Evolutionary conservation across 1,139 yeast genomes (phyloP), one percentile per base, ranked within the genome.

Genomic region (Taiozyma sp.): DNA sequence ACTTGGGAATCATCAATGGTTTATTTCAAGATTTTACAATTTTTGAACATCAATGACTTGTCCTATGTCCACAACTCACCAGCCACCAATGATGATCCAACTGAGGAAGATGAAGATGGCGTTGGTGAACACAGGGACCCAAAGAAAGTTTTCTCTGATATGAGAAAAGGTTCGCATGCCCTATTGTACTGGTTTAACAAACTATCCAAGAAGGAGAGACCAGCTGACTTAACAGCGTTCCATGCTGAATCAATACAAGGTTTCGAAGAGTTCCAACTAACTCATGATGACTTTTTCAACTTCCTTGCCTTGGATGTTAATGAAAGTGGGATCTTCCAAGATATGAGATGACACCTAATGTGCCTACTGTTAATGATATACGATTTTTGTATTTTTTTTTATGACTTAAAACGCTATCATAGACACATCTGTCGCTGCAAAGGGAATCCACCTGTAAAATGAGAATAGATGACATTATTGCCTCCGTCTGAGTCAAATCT

Each of bases 1-100:
- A 54, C 53, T 24, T 68, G 70, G 70, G 60, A 60, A 30, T 65
- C 63, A 3, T 62, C 69, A 6, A 63, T 62, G 51, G 61, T 68
- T 11, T 66, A 68, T 46, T 59, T 58, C 50, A 62, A 62, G 48
- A 65, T 68, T 14, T 54, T 68, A 40, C 59, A 64, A 32, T 59
- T 60, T 46, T 57, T 68, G 34, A 61, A 62, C 32, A 63, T 63
- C 44, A 62, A 64, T 41, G 67, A 67, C 44, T 55, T 67, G 28
- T 57, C 63, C 1, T 55, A 62, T 49, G 61, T 64, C 4, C 54
- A 52, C 6, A 47, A 44, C 14, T 34, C 21, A 45, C 45, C 29
- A 30, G 42, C 49, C 28, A 35, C 10, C 3, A 45, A 29, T 34
- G 47, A 42, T 32, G 52, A 48, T 26, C 57, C 55, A 10, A 56